Evolutionary conservation across 192 early-diverging fungal genomes (phyloP).

Genomic region (Thoreauomyces humboldtii): DNA sequence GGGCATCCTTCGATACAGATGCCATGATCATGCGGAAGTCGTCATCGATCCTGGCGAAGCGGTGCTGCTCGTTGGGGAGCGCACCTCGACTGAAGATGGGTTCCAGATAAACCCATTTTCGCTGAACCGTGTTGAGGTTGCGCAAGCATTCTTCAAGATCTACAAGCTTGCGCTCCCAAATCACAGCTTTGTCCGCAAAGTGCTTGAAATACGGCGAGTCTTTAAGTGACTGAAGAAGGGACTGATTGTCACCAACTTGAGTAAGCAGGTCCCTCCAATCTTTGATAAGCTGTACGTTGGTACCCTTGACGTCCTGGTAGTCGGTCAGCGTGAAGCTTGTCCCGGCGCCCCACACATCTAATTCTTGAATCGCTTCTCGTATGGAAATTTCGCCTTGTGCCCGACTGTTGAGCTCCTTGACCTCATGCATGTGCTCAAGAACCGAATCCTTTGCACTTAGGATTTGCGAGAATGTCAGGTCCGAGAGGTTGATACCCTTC

Average conservation of each 20-base stretch:
- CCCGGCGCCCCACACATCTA: conserved; percentile 58
- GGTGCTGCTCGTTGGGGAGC: conserved; percentile 48
- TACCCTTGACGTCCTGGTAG: conserved; percentile 50
- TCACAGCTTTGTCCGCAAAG: conserved; percentile 50
- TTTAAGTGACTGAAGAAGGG: conserved; percentile 54
- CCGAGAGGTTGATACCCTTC: conserved; percentile 40
- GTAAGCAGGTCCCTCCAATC: conserved; percentile 63
- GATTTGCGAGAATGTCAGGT: conserved; percentile 49
- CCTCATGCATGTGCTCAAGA: conserved; percentile 37
- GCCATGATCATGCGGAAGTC: conserved; percentile 51
- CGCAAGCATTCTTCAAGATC: conserved; percentile 50
- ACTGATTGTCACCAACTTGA: conserved; percentile 60
- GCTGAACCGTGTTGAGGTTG: conserved; percentile 51
- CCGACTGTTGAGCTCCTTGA: conserved; percentile 55
- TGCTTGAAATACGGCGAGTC: conserved; percentile 58
- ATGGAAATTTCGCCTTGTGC: conserved; percentile 58
- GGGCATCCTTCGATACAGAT: conserved; percentile 34
- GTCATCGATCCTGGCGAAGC: conserved; percentile 50
- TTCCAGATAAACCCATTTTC: conserved; percentile 60
- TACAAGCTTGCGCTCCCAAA: conserved; percentile 53
- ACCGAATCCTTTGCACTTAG: conserved; percentile 31
- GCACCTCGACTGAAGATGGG: conserved; percentile 59
- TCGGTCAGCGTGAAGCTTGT: conserved; percentile 48
- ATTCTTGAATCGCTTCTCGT: conserved; percentile 55
- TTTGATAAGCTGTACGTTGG: conserved; percentile 44